These are phyloP conservation scores for Sporopachydermia quercuum DNA, from an alignment of 805 yeast species.

Conservation along the genomic window DNA sequence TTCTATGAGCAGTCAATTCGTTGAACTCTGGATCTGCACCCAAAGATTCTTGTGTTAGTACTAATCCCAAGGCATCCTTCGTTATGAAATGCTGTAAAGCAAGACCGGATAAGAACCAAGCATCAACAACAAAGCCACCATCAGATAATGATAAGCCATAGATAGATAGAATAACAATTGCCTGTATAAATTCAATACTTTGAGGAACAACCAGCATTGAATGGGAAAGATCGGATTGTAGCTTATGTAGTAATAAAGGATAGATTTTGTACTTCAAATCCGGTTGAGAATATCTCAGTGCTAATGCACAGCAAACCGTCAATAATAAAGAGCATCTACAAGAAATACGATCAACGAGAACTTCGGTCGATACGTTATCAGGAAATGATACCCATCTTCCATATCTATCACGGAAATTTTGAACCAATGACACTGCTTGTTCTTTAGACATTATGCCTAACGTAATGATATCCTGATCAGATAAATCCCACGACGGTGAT, in stretches of 20 bases:
- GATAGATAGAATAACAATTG: constrained; percentile 47
- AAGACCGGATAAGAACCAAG: constrained; percentile 53
- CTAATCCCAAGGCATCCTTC: constrained; percentile 22
- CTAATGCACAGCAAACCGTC: constrained; percentile 48
- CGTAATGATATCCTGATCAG: constrained; percentile 32
- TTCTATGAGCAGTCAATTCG: constrained; percentile 39
- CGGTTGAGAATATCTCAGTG: constrained; percentile 36
- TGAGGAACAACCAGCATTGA: constrained; percentile 29
- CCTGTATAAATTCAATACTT: constrained; percentile 49
- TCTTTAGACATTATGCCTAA: constrained; percentile 31
- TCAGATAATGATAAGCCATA: constrained; percentile 49
- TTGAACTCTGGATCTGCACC: constrained; percentile 29
- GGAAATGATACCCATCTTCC: constrained; percentile 74
- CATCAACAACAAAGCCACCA: constrained; percentile 39
- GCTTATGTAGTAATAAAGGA: constrained; percentile 27
- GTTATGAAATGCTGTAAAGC: constrained; percentile 52
- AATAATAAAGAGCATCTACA: constrained; percentile 44
- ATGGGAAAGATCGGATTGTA: constrained; percentile 34
- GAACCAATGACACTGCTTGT: constrained; percentile 36
- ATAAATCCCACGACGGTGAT: constrained; percentile 14
- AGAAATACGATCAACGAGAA: constrained; percentile 31
- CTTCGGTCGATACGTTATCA: constrained; percentile 29
- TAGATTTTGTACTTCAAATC: constrained; percentile 26
- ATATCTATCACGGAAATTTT: constrained; percentile 47
- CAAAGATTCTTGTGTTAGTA: constrained; percentile 14